These are phyloP conservation scores for Aphanomyces invadans DNA, from an alignment of 352 stramenopile species.

Conservation along the genomic window DNA sequence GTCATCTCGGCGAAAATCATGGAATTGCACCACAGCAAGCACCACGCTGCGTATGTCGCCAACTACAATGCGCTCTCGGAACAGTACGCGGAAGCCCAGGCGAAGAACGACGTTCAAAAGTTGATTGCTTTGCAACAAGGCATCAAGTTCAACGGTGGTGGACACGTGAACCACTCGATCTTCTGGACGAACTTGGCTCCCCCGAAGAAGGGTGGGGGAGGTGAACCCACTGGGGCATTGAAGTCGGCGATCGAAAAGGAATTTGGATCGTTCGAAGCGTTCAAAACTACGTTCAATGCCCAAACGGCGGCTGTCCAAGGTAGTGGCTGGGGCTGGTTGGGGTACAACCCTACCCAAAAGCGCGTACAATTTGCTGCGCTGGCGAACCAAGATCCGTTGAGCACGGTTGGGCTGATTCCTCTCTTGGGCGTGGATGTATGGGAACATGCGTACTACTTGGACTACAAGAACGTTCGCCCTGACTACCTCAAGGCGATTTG, in stretches of 20 bases:
- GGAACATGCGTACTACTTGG: slow-evolving; percentile 95
- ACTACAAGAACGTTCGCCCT: slow-evolving; percentile 95
- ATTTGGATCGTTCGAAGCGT: slow-evolving; percentile 89
- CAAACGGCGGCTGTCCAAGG: slow-evolving; percentile 93
- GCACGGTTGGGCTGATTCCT: slow-evolving; percentile 92
- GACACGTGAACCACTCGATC: slow-evolving; percentile 98
- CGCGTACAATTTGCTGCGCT: slow-evolving; percentile 85
- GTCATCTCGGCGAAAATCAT: slow-evolving; percentile 86
- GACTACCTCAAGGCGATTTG: slow-evolving; percentile 93
- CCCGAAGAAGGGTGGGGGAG: slow-evolving; percentile 60
- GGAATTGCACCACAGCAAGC: slow-evolving; percentile 95
- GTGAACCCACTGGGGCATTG: slow-evolving; percentile 76
- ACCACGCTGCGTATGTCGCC: slow-evolving; percentile 95
- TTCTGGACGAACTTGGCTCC: slow-evolving; percentile 97
- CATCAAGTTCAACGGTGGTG: slow-evolving; percentile 97
- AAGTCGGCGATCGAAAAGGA: slow-evolving; percentile 84
- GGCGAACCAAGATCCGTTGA: slow-evolving; percentile 94
- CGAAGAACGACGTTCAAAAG: slow-evolving; percentile 81
- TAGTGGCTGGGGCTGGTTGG: slow-evolving; percentile 97
- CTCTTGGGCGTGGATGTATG: slow-evolving; percentile 98
- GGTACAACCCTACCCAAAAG: slow-evolving; percentile 81
- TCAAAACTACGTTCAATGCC: slow-evolving; percentile 85
- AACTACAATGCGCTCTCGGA: slow-evolving; percentile 93
- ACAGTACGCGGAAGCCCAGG: slow-evolving; percentile 88
- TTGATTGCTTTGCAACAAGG: slow-evolving; percentile 88